Base-by-base conservation (phyloP, 208 protist genomes). In the Blastocrithidia nonstop region DNA sequence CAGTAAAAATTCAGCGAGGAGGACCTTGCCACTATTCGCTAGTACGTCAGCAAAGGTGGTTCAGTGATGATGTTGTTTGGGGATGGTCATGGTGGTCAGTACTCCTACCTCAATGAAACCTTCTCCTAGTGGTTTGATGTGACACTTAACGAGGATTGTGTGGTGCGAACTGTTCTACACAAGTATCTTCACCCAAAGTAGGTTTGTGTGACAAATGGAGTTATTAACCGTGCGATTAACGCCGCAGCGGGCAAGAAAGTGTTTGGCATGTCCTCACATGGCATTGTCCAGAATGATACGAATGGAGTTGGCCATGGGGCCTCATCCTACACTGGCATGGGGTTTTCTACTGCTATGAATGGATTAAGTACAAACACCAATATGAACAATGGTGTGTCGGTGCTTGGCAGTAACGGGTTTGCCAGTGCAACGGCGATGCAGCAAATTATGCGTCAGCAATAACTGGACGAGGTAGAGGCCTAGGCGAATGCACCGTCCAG, bases 111-210 rank as follows among this genome's bases (percentile, higher is more conserved):
- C 0, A 88, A 87, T 46, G 42, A 60, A 24, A 51, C 45, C 1
- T 41, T 95, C 0, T 76, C 93, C 38, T 74, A 96, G 16, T 92
- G 82, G 82, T 92, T 71, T 6, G 93, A 91, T 23, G 91, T 96
- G 23, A 75, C 59, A 3, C 64, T 95, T 15, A 98, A 98, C 54
- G 65, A 76, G 35, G 95, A 98, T 55, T 86, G 78, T 29, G 95
- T 97, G 11, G 74, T 98, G 44, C 63, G 90, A 25, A 95, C 94
- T 1, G 79, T 95, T 8, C 89, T 95, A 64, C 87, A 95, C 63
- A 95, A 95, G 47, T 97, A 97, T 56, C 57, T 88, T n/a, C 94
- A 98, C 64, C 95, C 95, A 0, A 97, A 97, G 72, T 90, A 94
- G 61, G 87, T 93, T 13, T 85, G 72, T 48, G 84, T 97, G 16